Conservation (phyloP, 345 rosid species). For the Eucalyptus viminalis region DNA sequence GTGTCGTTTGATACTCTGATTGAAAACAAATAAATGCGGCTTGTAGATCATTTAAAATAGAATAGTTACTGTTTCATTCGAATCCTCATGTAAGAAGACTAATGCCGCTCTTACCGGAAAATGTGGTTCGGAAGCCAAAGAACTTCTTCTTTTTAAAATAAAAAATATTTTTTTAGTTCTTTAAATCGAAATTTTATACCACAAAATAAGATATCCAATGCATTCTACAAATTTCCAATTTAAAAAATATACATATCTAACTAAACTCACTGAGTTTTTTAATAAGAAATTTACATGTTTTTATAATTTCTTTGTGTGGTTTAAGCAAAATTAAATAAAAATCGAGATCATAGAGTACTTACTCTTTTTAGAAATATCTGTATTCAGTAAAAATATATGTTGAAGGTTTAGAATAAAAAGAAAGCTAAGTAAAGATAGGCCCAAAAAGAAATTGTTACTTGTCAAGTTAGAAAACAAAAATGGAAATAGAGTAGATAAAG, state of each 20-base stretch:
- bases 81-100: background rate
- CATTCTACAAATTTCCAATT: background rate
- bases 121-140: background rate
- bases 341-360: background rate
- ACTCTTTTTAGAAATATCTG: background rate
- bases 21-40: background rate
- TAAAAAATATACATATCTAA: too few relatives aligned
- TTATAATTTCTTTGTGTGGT: too few relatives aligned
- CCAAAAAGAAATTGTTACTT: background rate
- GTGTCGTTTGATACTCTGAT: background rate
- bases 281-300: too few relatives aligned
- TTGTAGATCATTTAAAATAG: background rate
- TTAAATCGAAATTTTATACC: background rate
- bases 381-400: background rate
- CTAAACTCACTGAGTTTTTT: background rate
- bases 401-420: background rate
- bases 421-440: background rate
- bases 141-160: too few relatives aligned
- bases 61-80: background rate
- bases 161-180: too few relatives aligned
- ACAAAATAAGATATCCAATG: background rate
- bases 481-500: background rate
- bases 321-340: too few relatives aligned
- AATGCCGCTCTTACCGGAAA: background rate
- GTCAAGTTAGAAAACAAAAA: background rate